Base-by-base conservation (phyloP, 106 monocot genomes). In the Agapanthus africanus region DNA sequence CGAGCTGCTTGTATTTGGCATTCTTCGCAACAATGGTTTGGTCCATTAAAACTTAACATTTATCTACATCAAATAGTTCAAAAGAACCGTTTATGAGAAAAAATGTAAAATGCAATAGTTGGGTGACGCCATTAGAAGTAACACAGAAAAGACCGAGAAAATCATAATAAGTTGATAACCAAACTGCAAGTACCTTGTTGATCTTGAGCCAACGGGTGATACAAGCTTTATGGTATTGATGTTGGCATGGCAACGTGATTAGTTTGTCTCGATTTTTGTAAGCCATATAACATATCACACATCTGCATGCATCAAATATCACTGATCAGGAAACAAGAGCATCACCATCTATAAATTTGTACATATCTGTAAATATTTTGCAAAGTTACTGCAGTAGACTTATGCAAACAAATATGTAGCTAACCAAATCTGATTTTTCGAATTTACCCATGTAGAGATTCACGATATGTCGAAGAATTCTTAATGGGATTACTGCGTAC, bases 211-310 rank as follows among this genome's bases (percentile, higher is more conserved):
- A 93, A 38, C 54, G 73, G 38, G 79, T 68, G 37, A 86, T 63
- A 71, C 93, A 93, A 69, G 4, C 13, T 38, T 78, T 79, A 72
- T 93, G 93, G 74, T 93, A 93, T 27, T 78, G 76, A 78, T 93
- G 93, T 33, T 78, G 41, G 68, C 93, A 93, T 40, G 89, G 86
- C 73, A 93, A 78, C 31, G 51, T 82, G 52, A 86, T 86, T 74
- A 93, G n/a, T 52, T 59, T 71, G 30, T 89, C 88, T 61, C 69
- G 52, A 69, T 79, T 86, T 69, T 89, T 79, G 46, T 84, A 89
- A 59, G 74, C 28, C 84, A 80, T 79, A 59, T 22, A 77, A 74
- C 93, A 93, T 31, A 93, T 86, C 36, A 86, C 81, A 79, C 93
- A 93, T 70, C 93, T 93, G 83, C 72, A 78, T 37, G 72, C 33